A percentile compares a stretch with the other conserved stretches of the same genome.
Conservation (phyloP, 768 basidiomycete species). For the Dictyophora rubrovolvata region DNA sequence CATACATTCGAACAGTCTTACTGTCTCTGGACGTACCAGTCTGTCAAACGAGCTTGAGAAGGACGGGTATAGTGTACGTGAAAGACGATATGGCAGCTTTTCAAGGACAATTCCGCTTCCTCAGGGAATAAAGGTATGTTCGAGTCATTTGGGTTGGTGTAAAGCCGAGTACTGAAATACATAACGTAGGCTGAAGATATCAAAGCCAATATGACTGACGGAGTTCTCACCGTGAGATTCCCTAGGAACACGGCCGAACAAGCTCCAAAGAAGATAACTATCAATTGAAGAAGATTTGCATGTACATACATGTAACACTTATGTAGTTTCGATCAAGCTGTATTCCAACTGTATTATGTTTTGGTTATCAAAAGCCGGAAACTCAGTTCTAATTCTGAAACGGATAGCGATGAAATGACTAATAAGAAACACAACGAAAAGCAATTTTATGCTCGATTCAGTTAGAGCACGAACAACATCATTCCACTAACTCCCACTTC, state of each 20-base stretch:
- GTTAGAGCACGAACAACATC: no score
- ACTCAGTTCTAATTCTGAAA: no score
- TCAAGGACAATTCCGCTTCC: slow-evolving; percentile 39
- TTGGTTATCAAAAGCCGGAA: no score
- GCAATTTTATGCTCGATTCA: no score
- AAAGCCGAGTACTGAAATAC: neutral
- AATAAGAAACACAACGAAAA: neutral
- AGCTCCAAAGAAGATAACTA: slow-evolving; percentile 35
- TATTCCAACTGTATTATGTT: no score
- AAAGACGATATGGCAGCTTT: slow-evolving; percentile 40
- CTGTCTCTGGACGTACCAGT: slow-evolving; percentile 35
- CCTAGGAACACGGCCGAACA: slow-evolving; percentile 34
- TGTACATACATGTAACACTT: no score
- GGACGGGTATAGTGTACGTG: slow-evolving; percentile 31
- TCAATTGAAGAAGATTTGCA: slow-evolving; percentile 6
- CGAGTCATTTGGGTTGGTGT: neutral
- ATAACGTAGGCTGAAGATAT: slow-evolving; percentile 30
- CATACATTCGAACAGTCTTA: slow-evolving; percentile 36
- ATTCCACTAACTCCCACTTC: no score
- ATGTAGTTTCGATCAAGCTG: no score
- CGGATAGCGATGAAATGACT: no score
- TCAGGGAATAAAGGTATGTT: slow-evolving; percentile 35
- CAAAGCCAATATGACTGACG: slow-evolving; percentile 37
- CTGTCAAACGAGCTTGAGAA: slow-evolving; percentile 24
- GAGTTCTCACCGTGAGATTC: slow-evolving; percentile 39